phyloP scores from a whole-genome alignment of 805 yeast genomes.

The Maudiozyma pseudohumilis region DNA sequence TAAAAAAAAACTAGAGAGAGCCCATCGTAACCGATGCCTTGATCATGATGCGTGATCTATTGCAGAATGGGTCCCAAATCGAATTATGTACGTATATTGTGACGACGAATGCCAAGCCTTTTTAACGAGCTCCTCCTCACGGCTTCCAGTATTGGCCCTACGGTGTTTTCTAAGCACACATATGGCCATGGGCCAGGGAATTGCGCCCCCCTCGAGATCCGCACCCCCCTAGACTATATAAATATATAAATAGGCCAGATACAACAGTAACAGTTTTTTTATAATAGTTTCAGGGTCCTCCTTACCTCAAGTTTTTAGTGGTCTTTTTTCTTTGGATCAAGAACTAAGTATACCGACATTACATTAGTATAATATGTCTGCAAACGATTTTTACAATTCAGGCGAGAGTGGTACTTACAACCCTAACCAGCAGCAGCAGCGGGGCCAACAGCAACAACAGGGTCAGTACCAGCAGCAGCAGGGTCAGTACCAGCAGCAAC shows the following conservation, averaged over 20 bases:
- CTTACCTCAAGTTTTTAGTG: not conserved
- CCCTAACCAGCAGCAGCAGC: slow-evolving; percentile 9
- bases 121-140: too few species aligned
- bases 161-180: too few species aligned
- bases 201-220: too few species aligned
- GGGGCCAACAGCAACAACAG: slow-evolving; percentile 1
- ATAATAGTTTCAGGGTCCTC: not conserved
- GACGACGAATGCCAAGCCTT: too few species aligned
- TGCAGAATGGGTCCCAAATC: not conserved
- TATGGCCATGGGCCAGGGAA: too few species aligned
- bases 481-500: slow-evolving; percentile 1
- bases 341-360: not conserved
- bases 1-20: not conserved
- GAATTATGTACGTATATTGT: too few species aligned
- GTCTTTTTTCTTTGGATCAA: not conserved
- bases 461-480: not conserved
- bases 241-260: too few species aligned
- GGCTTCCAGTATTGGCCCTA: too few species aligned
- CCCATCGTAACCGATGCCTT: not conserved
- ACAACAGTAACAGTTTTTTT: not conserved
- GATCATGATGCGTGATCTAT: not conserved
- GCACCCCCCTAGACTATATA: too few species aligned
- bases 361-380: slow-evolving; percentile 35
- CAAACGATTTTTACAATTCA: slow-evolving; percentile 45
- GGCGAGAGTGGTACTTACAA: slow-evolving; percentile 33